Base-by-base conservation (phyloP, 1,139 yeast species). In the Sugiyamaella castrensis region DNA sequence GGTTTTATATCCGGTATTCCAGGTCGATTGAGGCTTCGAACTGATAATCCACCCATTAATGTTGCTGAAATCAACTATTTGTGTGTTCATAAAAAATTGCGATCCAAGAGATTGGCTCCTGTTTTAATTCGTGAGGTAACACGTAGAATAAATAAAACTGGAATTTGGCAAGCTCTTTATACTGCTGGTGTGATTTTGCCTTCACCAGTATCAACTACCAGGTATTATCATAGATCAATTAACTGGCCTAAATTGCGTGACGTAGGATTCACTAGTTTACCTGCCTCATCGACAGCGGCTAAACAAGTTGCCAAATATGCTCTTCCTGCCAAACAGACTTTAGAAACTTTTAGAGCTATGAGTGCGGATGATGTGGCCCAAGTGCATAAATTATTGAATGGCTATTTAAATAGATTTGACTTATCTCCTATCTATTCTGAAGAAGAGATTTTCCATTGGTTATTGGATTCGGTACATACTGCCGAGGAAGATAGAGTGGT, bases 1-100 rank as follows among this genome's bases (percentile, higher is more conserved):
- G 98, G 95, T 0, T 92, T 92, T 63, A 92, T 92, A 57, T 81
- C 95, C 29, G 98, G 95, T 11, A 84, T 91, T 37, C 98, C 98
- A 1, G 76, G 87, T 34, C 76, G 75, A 27, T 71, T 92, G 56
- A 71, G 77, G 42, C 79, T 92, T 41, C 82, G 87, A 57, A 27
- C 41, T 9, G 74, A 75, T 1, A 75, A 76, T 15, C 65, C 61
- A 2, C 63, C 67, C 6, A 67, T 92, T 35, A 74, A 79, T 38
- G 75, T 89, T 49, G 96, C 88, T 19, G 98, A 92, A 63, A 89
- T 92, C 70, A 92, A 92, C 69, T 94, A 92, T 67, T 72, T 92
- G 60, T 89, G 96, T 66, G 87, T 94, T 49, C 99, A 92, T 70
- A 92, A 92, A 70, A 88, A 91, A 68, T 76, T 92, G 57, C 77